These are phyloP conservation scores for Aspergillus ruber DNA, from an alignment of 2,329 filamentous ascomycete species.

Conservation along the genomic window DNA sequence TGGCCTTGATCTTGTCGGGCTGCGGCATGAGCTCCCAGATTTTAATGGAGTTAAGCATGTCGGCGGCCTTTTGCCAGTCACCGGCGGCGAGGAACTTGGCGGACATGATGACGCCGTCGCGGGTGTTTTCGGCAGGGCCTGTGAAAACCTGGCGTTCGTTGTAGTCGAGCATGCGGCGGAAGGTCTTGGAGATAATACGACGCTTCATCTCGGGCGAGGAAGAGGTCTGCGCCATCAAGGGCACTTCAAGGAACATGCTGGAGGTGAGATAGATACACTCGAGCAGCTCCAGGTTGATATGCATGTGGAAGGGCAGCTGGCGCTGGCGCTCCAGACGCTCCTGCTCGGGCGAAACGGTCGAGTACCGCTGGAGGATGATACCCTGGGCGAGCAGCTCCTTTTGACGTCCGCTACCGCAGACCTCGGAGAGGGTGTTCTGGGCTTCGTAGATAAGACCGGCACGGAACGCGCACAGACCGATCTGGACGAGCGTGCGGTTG, in stretches of 20 bases:
- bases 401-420: slow-evolving; percentile 93
- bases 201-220: slow-evolving; percentile 96
- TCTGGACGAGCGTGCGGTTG: slow-evolving; percentile 96
- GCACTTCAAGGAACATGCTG: slow-evolving; percentile 98
- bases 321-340: slow-evolving; percentile 95
- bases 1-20: slow-evolving; percentile 85
- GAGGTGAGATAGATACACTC: slow-evolving; percentile 98
- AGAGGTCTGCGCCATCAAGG: slow-evolving; percentile 90
- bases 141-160: slow-evolving; percentile 99
- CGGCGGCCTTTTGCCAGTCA: slow-evolving; percentile 95
- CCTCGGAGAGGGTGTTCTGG: slow-evolving; percentile 95
- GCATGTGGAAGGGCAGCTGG: slow-evolving; percentile 99
- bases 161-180: slow-evolving; percentile 98
- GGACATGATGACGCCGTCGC: slow-evolving; percentile 98
- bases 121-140: slow-evolving; percentile 94
- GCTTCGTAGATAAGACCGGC: slow-evolving; percentile 95
- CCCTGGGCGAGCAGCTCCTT: slow-evolving; percentile 97
- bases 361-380: slow-evolving; percentile 96
- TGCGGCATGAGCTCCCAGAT: slow-evolving; percentile 98
- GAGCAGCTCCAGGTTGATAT: slow-evolving; percentile 97
- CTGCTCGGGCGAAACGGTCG: slow-evolving; percentile 92
- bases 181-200: slow-evolving; percentile 97
- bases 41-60: slow-evolving; percentile 96
- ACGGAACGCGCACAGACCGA: slow-evolving; percentile 96
- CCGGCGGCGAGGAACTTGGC: slow-evolving; percentile 94